These are phyloP conservation scores for Alternaria rosae DNA, from an alignment of 2,329 filamentous ascomycete species.

Conservation along the genomic window DNA sequence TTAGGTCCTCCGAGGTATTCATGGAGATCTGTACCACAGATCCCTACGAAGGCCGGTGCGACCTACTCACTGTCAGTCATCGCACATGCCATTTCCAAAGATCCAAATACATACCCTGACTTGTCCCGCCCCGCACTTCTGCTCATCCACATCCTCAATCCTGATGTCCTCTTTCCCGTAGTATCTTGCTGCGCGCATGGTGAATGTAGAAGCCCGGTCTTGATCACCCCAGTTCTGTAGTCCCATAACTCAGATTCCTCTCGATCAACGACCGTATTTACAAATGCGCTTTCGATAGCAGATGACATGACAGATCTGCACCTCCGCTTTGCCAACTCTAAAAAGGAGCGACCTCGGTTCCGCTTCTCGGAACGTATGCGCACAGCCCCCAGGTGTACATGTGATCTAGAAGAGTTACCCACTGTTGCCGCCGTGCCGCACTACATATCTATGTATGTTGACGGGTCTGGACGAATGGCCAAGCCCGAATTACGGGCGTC, in stretches of 20 bases:
- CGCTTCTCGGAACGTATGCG: conserved; percentile 5
- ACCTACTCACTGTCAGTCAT: conserved; percentile 36
- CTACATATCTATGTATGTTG: neutral
- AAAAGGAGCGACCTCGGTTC: conserved; percentile 5
- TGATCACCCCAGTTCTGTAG: conserved; percentile 10
- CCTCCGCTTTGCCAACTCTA: neutral
- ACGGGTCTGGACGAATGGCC: neutral
- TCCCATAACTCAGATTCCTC: conserved; percentile 8
- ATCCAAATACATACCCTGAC: conserved; percentile 50
- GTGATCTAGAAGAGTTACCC: conserved; percentile 6
- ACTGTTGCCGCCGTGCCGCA: neutral
- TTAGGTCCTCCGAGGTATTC: conserved; percentile 60
- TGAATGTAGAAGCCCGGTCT: conserved; percentile 2
- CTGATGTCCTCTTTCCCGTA: conserved; percentile 64
- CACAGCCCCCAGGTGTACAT: conserved; percentile 1
- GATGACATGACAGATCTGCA: conserved; percentile 21
- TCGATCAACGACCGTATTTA: conserved; percentile 34
- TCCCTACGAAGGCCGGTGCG: conserved; percentile 59
- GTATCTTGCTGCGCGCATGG: conserved; percentile 63
- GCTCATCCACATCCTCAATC: conserved; percentile 60
- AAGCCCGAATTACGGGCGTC: neutral
- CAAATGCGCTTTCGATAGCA: conserved; percentile 41
- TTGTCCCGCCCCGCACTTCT: conserved; percentile 59
- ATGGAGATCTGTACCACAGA: conserved; percentile 62
- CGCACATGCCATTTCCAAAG: neutral